Conservation (phyloP, 192 early-diverging fungal species). For the Umbelopsis sp. region DNA sequence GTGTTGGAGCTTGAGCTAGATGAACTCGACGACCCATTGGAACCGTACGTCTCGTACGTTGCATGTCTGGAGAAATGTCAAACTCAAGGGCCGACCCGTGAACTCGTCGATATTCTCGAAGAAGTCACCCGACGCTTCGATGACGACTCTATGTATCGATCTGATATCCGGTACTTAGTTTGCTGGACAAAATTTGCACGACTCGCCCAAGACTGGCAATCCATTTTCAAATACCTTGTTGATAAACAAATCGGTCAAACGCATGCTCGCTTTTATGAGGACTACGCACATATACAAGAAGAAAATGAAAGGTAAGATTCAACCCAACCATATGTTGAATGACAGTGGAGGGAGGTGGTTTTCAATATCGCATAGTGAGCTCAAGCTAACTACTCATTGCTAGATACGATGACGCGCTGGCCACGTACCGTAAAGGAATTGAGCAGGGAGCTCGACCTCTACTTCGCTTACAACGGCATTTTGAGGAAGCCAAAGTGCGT, state of each 20-base stretch:
- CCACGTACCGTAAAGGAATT: conserved; percentile 4
- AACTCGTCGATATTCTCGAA: conserved; percentile 57
- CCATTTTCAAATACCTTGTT: conserved; percentile 77
- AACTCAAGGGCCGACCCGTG: conserved; percentile 40
- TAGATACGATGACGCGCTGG: conserved; percentile 9
- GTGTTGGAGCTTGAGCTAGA: conserved; percentile 36
- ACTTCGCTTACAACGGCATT: not conserved
- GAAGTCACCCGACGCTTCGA: conserved; percentile 48
- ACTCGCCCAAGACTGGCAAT: conserved; percentile 61
- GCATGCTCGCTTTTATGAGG: conserved; percentile 73
- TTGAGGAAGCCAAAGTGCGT: not conserved
- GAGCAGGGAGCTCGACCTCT: not conserved
- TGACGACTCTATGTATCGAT: conserved; percentile 57
- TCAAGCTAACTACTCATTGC: too few relatives aligned
- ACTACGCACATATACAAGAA: conserved; percentile 72
- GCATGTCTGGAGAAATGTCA: conserved; percentile 63
- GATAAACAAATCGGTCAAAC: conserved; percentile 71
- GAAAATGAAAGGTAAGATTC: conserved; percentile 32
- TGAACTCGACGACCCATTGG: conserved; percentile 49
- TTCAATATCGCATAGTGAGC: too few relatives aligned
- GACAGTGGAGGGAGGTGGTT: too few relatives aligned
- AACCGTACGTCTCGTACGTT: conserved; percentile 60
- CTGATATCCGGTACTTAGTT: conserved; percentile 55
- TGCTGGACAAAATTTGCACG: conserved; percentile 49
- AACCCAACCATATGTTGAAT: too few relatives aligned